Conservation (phyloP, 768 basidiomycete species). For the Cystobasidium tubakii region DNA sequence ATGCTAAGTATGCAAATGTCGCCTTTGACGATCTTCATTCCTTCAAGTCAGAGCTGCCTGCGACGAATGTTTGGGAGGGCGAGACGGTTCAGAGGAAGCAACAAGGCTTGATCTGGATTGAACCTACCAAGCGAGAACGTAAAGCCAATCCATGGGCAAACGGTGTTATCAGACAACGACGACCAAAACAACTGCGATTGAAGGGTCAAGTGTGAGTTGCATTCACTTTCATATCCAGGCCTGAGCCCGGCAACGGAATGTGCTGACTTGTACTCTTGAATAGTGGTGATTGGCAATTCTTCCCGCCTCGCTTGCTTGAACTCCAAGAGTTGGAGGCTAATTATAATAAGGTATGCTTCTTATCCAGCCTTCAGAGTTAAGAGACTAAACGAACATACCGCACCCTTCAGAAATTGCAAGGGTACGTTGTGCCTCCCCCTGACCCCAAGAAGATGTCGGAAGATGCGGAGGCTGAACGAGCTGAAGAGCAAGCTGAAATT, state of each 20-base stretch:
- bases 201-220: constrained; percentile 62
- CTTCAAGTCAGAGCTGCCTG: constrained; percentile 64
- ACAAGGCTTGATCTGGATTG: constrained; percentile 54
- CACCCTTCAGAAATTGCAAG: constrained; percentile 47
- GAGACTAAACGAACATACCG: constrained; percentile 47
- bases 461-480: constrained; percentile 71
- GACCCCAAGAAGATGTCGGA: constrained; percentile 75
- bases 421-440: constrained; percentile 54
- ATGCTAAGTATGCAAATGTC: constrained; percentile 82
- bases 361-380: neutral
- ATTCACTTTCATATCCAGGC: too few species aligned
- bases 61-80: constrained; percentile 46
- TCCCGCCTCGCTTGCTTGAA: constrained; percentile 68
- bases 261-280: constrained; percentile 20
- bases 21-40: constrained; percentile 92
- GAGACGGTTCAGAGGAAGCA: constrained; percentile 41
- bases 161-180: constrained; percentile 63
- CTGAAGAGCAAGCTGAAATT: constrained; percentile 74
- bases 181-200: constrained; percentile 56
- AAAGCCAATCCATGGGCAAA: constrained; percentile 87
- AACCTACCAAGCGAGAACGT: constrained; percentile 86
- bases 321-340: constrained; percentile 82
- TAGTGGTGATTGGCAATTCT: constrained; percentile 96
- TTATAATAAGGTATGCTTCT: constrained; percentile 61
- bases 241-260: too few species aligned